Evolutionary conservation across 2,329 filamentous ascomycete species (phyloP).

Genomic region (Amauroascus niger): DNA sequence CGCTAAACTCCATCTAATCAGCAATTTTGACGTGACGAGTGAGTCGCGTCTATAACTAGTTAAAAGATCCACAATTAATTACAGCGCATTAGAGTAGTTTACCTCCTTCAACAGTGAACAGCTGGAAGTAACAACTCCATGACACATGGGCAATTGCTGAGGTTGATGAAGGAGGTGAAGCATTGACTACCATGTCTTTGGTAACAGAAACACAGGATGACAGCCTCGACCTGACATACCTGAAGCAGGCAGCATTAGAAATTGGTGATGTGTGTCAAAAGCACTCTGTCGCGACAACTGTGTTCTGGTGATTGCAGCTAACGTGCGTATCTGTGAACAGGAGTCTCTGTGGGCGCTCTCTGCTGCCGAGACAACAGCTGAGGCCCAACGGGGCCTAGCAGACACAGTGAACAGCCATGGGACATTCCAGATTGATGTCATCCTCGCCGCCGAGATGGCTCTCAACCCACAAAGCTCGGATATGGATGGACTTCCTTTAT

Average conservation of each 20-base stretch:
- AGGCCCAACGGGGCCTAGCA: neutral
- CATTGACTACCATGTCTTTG: neutral
- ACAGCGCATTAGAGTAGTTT: neutral
- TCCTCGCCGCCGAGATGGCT: slow-evolving; percentile 8
- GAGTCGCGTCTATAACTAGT: slow-evolving; percentile 1
- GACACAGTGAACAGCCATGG: neutral
- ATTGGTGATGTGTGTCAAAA: slow-evolving; percentile 29
- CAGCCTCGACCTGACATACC: slow-evolving; percentile 33
- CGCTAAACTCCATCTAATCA: neutral
- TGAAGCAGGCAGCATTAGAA: slow-evolving; percentile 36
- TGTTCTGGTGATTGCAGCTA: neutral
- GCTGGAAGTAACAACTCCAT: too few relatives aligned
- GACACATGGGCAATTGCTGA: neutral
- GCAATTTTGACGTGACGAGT: slow-evolving; percentile 3
- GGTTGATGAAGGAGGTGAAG: neutral
- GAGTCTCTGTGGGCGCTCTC: neutral
- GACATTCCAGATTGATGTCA: neutral
- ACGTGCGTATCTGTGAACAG: slow-evolving; percentile 1
- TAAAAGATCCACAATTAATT: slow-evolving; percentile 2
- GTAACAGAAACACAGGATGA: slow-evolving; percentile 34
- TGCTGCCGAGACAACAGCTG: neutral
- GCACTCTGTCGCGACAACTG: neutral
- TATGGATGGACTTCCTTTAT: neutral
- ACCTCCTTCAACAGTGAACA: too few relatives aligned
- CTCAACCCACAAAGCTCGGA: neutral